These are phyloP conservation scores for Cubamyces lactineus DNA, from an alignment of 768 basidiomycete species.

Conservation along the genomic window DNA sequence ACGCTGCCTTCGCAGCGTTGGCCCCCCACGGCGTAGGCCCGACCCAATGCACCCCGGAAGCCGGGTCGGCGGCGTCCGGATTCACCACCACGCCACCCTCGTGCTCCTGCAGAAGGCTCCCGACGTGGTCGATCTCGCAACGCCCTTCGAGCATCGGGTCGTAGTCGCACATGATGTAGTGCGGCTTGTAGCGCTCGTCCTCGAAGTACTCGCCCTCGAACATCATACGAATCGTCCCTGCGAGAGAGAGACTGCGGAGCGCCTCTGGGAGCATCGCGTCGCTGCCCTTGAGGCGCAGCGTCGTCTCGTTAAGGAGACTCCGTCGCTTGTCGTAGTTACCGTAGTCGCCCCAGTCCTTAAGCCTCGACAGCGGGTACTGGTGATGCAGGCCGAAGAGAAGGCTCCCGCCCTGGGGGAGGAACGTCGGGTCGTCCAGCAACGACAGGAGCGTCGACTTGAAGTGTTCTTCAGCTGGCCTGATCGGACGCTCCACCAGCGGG, in stretches of 20 bases:
- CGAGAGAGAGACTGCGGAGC: conserved; percentile 1
- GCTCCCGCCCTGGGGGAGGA: conserved; percentile 44
- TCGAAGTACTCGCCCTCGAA: neutral
- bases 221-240: conserved; percentile 2
- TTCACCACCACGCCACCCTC: no score
- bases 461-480: neutral
- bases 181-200: neutral
- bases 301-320: no score
- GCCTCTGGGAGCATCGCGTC: conserved; percentile 14
- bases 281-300: conserved; percentile 13
- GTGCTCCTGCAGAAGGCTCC: no score
- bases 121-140: no score
- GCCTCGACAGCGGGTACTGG: conserved; percentile 36
- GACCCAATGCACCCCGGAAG: neutral
- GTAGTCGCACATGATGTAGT: no score
- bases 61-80: no score
- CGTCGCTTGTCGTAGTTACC: no score
- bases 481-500: neutral
- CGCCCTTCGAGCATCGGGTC: no score
- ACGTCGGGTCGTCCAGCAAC: conserved; percentile 36
- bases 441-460: conserved; percentile 25
- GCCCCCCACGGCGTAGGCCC: neutral
- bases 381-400: conserved; percentile 46
- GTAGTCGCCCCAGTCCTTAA: no score
- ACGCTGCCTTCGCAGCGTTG: neutral